A percentile compares a stretch with the other conserved stretches of the same genome.
These are phyloP conservation scores for Ophiostoma ulmi DNA, from an alignment of 2,329 filamentous ascomycete genomes.

Conservation along the genomic window DNA sequence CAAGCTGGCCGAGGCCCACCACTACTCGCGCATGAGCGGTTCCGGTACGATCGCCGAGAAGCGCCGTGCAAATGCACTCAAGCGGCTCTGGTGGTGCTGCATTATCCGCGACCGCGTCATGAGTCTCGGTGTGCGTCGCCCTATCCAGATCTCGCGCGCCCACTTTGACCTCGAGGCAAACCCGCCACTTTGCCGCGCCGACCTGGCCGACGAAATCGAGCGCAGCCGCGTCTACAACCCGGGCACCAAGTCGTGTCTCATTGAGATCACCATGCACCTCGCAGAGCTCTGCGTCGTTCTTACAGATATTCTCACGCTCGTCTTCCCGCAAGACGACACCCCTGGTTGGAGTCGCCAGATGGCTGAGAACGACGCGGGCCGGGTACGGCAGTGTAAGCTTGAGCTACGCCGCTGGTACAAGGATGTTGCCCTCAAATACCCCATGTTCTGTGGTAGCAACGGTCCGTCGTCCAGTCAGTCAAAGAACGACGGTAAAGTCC, in stretches of 20 bases:
- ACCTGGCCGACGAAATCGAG: slow-evolving; percentile 43
- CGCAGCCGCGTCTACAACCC: slow-evolving; percentile 28
- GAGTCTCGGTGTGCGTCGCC: slow-evolving; percentile 45
- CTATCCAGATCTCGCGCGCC: slow-evolving; percentile 45
- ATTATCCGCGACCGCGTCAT: slow-evolving; percentile 49
- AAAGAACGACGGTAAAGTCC: slow-evolving; percentile 1
- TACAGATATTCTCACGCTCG: slow-evolving; percentile 26
- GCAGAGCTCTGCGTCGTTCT: slow-evolving; percentile 26
- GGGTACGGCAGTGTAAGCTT: slow-evolving; percentile 25
- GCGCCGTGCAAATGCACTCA: slow-evolving; percentile 34
- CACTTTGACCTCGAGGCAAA: slow-evolving; percentile 43
- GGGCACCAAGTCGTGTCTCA: slow-evolving; percentile 26
- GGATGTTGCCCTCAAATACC: slow-evolving; percentile 20
- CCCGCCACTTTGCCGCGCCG: slow-evolving; percentile 33
- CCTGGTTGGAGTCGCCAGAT: slow-evolving; percentile 25
- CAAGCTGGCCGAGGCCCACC: slow-evolving; percentile 27
- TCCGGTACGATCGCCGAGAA: slow-evolving; percentile 30
- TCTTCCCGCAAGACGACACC: slow-evolving; percentile 27
- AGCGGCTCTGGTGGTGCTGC: slow-evolving; percentile 53
- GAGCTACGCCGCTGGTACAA: slow-evolving; percentile 27
- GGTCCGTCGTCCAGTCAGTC: background rate
- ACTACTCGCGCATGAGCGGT: slow-evolving; percentile 23
- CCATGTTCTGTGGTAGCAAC: slow-evolving; percentile 18
- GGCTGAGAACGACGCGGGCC: slow-evolving; percentile 21
- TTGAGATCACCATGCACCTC: slow-evolving; percentile 25